Conservation (phyloP, 2,329 filamentous ascomycete species). For the Diaporthe citrichinensis region DNA sequence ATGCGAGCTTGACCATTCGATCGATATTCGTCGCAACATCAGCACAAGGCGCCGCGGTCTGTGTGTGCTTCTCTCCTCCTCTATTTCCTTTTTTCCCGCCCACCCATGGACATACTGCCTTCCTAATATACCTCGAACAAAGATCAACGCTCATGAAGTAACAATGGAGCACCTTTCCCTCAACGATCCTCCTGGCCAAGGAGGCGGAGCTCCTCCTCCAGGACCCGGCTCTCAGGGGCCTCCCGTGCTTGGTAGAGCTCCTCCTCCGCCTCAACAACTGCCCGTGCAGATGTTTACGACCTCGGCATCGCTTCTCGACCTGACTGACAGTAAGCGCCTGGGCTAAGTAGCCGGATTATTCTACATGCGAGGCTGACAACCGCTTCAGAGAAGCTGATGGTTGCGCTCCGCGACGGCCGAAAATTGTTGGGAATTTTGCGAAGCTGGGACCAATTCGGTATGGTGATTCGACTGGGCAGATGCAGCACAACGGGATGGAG, state of each 20-base stretch:
- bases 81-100: background rate
- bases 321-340: conserved; percentile 89
- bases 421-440: conserved; percentile 94
- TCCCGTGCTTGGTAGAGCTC: conserved; percentile 44
- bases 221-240: conserved; percentile 48
- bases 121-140: conserved; percentile 28
- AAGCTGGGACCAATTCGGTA: conserved; percentile 99
- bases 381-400: conserved; percentile 89
- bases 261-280: conserved; percentile 56
- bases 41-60: background rate
- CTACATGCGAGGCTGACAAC: conserved; percentile 18
- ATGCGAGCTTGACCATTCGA: conserved; percentile 20
- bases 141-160: conserved; percentile 49
- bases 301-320: conserved; percentile 92
- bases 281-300: conserved; percentile 99
- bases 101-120: conserved; percentile 40
- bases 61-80: conserved; percentile 4
- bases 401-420: conserved; percentile 91
- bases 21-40: conserved; percentile 13
- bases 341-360: background rate
- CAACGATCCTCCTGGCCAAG: conserved; percentile 60
- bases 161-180: conserved; percentile 69
- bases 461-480: conserved; percentile 45
- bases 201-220: conserved; percentile 48
- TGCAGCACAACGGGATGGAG: conserved; percentile 32